These are phyloP conservation scores for Oropetium thomaeum DNA, from an alignment of 176 grass and related monocot species.

Conservation along the genomic window DNA sequence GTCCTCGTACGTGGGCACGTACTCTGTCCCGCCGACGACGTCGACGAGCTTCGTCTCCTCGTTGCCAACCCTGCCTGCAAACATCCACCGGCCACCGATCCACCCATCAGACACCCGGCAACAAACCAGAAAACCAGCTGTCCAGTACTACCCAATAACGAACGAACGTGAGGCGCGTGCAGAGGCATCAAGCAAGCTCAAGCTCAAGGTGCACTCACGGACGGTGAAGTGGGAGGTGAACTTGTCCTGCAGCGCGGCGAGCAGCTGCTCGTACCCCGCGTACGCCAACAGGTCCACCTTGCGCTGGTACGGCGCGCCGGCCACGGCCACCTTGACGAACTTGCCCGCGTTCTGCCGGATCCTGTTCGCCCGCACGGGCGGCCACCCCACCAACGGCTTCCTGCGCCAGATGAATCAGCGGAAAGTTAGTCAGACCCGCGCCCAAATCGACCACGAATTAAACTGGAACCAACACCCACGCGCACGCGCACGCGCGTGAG, in stretches of 20 bases:
- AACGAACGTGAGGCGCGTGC: background rate
- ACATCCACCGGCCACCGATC: background rate
- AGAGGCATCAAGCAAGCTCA: background rate
- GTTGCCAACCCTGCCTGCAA: slow-evolving; percentile 62
- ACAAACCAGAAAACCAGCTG: background rate
- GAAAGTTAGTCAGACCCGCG: background rate
- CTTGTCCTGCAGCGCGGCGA: slow-evolving; percentile 75
- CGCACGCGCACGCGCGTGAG: no score
- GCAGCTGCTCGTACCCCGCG: slow-evolving; percentile 60
- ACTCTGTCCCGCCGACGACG: slow-evolving; percentile 61
- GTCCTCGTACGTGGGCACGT: slow-evolving; percentile 87
- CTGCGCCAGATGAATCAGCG: slow-evolving; percentile 35
- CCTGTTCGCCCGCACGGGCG: slow-evolving; percentile 68
- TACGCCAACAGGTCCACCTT: slow-evolving; percentile 87
- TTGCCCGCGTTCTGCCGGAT: slow-evolving; percentile 57
- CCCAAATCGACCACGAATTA: background rate
- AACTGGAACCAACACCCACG: no score
- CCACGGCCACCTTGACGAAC: slow-evolving; percentile 89
- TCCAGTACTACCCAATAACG: no score
- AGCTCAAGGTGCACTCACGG: slow-evolving; percentile 40
- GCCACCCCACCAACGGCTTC: slow-evolving; percentile 79
- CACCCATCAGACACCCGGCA: background rate
- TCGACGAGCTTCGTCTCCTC: slow-evolving; percentile 81
- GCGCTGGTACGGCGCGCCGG: slow-evolving; percentile 72
- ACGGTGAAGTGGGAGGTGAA: slow-evolving; percentile 77